A percentile compares a stretch with the other conserved stretches of the same genome.
Conservation (phyloP, 1,284 basidiomycete genomes). For the Pholiota adiposa region DNA sequence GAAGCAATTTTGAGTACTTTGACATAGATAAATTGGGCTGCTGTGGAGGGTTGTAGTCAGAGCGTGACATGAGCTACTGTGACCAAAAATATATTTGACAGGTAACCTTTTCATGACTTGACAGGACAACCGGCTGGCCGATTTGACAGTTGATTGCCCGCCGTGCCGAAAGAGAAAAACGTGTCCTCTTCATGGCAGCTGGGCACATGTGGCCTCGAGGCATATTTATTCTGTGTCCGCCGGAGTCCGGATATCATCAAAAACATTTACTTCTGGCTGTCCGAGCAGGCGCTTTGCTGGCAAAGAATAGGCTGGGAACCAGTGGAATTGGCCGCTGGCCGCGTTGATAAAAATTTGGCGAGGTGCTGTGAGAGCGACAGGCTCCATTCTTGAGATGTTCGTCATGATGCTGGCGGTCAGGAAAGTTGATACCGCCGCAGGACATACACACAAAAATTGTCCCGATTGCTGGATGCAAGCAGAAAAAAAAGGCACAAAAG, state of each 20-base stretch:
- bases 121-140: no score
- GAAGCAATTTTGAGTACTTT: no score
- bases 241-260: not conserved
- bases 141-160: no score
- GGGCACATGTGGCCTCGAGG: not conserved
- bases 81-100: no score
- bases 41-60: no score
- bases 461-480: not conserved
- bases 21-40: no score
- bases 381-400: not conserved
- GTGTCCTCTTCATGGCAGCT: not conserved
- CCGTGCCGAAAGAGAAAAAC: no score
- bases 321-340: not conserved
- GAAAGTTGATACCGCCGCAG: conserved; percentile 1
- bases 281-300: not conserved
- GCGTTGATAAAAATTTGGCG: not conserved
- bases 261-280: not conserved
- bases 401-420: conserved; percentile 1
- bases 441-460: not conserved
- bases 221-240: not conserved
- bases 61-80: no score
- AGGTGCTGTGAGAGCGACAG: conserved; percentile 1
- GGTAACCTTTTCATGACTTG: no score
- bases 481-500: not conserved
- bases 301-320: not conserved